Evolutionary conservation across 345 rosid genomes (phyloP), one percentile per base, ranked within the genome.

Genomic region (Trapa bicornis): DNA sequence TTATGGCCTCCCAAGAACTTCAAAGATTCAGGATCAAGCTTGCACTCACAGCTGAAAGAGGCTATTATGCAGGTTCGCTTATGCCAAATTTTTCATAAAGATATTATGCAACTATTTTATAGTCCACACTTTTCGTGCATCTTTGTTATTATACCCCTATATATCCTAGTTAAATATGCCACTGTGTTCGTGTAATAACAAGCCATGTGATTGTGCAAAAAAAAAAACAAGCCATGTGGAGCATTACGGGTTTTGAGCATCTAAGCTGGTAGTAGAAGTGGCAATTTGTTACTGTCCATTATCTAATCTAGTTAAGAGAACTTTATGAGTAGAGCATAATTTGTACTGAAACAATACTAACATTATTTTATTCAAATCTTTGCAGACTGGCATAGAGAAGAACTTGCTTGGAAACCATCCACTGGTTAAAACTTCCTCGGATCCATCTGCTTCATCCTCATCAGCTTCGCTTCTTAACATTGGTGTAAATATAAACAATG

Each of bases 1-100:
- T 86, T 94, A 80, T 94, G 97, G 97, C 99, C 99, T 83, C 97
- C 99, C 35, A 94, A 91, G 78, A 86, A 80, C 81, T 82, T 94
- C 68, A 91, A 91, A 79, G 99, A 94, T 81, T 83, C 96, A 22
- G 96, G 96, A 69, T 91, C 99, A 65, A 76, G 79, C 74, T 85
- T 91, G 72, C 93, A 94, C 84, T 86, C 90, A 67, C 82, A 69
- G 73, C 81, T 91, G 74, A 94, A 84, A 78, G 99, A 91, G 77
- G 96, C 87, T 64, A 86, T 94, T 73, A 35, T 82, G 80, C 89
- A 86, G 96, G 99, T 86, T 65, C 71, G 39, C 58, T 47, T 75
- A 66, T 50, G 36, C 35, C 33, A 29, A 53, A 64, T 38, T 43
- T 41, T 58, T 10, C 37, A 2, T 7, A 10, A 32, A 64, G 42